Base-by-base conservation (phyloP, 495 filamentous ascomycete genomes). In the Patellaria atrata region DNA sequence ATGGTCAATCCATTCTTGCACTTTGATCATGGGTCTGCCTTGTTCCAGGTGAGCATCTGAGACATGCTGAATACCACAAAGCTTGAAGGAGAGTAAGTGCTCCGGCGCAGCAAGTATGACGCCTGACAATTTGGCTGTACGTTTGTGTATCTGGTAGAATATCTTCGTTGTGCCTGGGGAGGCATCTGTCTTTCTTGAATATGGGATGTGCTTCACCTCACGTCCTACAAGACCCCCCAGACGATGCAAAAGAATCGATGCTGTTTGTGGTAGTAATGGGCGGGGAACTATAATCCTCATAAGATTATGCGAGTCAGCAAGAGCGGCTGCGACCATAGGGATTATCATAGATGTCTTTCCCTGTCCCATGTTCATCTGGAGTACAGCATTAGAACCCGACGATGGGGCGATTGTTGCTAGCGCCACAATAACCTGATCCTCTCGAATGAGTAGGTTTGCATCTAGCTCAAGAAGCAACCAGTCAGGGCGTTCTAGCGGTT, bases 391-490 rank as follows among this genome's bases (percentile, higher is more conserved):
- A 0, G 42, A 29, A 4, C 49, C 46, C 1, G 52, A 62, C 0
- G 30, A 15, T 0, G 71, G 71, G 0, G 51, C 47, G 12, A 69
- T 70, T 10, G 59, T 76, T 0, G 60, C 62, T 10, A 27, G 38
- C 1, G 71, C 69, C 23, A 75, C 68, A 27, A 65, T 56, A 0
- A 67, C 55, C 36, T 75, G 71, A 4, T 59, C 62, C 0, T 41
- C 33, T 0, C 71, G 55, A 24, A 75, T 66, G 2, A 71, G 45
- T 1, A 74, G 42, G 37, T 74, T 58, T 5, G 51, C 41, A 10
- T 76, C 71, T 22, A 76, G 63, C 37, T 76, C 71, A 1, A 76
- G 48, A 8, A 76, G 53, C 0, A 76, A 41, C 67, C 68, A 74
- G 33, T 76, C 71, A 0, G 65, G 55, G 4, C 33, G 24, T 7